Evolutionary conservation across 2,329 filamentous ascomycete species (phyloP), one percentile per base, ranked within the genome.

Genomic region (Aspergillus fischeri): DNA sequence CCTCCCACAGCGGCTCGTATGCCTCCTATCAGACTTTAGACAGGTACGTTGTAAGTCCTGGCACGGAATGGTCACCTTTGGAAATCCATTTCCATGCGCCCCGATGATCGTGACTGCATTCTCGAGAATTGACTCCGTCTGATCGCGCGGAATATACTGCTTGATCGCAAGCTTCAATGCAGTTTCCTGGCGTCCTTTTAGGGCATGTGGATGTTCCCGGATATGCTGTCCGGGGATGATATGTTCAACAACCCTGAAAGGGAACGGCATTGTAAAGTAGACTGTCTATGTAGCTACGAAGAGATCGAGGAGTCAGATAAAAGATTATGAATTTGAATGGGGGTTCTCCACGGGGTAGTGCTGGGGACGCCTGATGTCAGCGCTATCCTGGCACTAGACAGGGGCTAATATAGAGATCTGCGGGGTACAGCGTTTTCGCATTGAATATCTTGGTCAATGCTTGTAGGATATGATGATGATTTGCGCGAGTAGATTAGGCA

Each of bases 1-100:
- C 89, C 57, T 91, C 88, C 88, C 90, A 95, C 0, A 95, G 77
- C 0, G 92, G 88, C 67, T 95, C 91, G 69, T 95, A 95, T 1
- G 94, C 74, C 77, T 96, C 91, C 86, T 90, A 4, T 10, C 3
- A 3, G 11, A 5, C 3, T 7, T 38, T 35, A 35, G 32, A 35
- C 2, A 35, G 2, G 32, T 17, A 6, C 32, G 2, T 14, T 7
- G 4, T 6, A 35, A 35, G 1, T 35, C 4, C 32, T 17, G 32
- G 14, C 32, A 38, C 10, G 5, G 4, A 24, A 38, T 53, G 51
- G 32, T 44, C 27, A 38, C 55, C 51, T 57, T 60, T 2, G 45
- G 63, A 24, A 45, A 52, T 1, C 54, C 57, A 47, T 60, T 65
- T 9, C 60, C 63, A 10, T 55, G 59, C 1, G 49, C 42, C 1